Conservation (phyloP, 768 basidiomycete species). For the Hygrocybe coccinea region DNA sequence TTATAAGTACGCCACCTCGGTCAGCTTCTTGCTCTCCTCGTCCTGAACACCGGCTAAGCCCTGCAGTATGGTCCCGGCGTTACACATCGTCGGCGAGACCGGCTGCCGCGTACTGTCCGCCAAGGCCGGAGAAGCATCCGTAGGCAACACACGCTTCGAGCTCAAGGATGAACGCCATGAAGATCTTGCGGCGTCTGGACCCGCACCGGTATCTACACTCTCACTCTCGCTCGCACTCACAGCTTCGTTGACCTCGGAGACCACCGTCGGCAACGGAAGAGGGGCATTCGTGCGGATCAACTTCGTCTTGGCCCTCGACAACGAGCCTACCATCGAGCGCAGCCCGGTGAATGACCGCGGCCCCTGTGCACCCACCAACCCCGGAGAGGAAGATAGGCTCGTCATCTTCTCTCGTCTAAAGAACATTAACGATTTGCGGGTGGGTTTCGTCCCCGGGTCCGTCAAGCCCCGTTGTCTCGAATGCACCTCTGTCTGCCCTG, state of each 20-base stretch:
- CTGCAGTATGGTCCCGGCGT: conserved; percentile 48
- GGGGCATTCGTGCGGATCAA: no score
- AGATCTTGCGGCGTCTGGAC: no score
- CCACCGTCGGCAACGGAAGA: no score
- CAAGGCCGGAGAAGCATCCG: not conserved
- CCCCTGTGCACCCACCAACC: not conserved
- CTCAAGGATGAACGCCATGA: no score
- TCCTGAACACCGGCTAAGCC: conserved; percentile 56
- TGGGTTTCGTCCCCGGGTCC: not conserved
- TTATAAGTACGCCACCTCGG: conserved; percentile 62
- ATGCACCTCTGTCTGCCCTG: not conserved
- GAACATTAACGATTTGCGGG: not conserved
- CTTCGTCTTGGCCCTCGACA: no score
- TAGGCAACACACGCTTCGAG: not conserved
- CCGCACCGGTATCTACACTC: no score
- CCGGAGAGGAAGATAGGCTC: not conserved
- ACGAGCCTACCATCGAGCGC: no score
- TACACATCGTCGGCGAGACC: conserved; percentile 57
- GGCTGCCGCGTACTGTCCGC: conserved; percentile 31
- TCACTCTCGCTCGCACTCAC: no score
- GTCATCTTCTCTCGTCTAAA: not conserved
- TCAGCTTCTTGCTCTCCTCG: conserved; percentile 63
- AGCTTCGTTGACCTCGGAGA: no score
- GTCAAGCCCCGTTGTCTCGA: not conserved
- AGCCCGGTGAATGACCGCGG: no score